Percentiles rank a stretch among this genome's conserved stretches.
These are phyloP conservation scores for Macrolepiota fuliginosa DNA, from an alignment of 768 basidiomycete species.

Conservation along the genomic window DNA sequence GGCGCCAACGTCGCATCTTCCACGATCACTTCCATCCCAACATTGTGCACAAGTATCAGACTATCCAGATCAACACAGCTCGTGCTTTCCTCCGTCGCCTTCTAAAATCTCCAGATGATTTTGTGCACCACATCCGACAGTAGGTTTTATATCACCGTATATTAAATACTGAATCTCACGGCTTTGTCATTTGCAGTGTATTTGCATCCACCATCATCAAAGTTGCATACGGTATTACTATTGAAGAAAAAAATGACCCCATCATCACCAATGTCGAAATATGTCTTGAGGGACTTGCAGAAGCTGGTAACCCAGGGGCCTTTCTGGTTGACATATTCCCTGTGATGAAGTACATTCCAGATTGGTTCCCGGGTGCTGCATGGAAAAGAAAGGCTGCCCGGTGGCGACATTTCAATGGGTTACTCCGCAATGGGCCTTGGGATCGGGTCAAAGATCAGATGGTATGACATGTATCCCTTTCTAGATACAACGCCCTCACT, in stretches of 20 bases:
- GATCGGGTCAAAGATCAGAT: background rate
- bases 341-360: constrained; percentile 32
- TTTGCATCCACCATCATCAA: constrained; percentile 9
- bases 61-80: constrained; percentile 21
- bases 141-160: constrained; percentile 14
- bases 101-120: constrained; percentile 20
- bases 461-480: background rate
- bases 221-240: constrained; percentile 28
- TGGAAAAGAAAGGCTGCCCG: constrained; percentile 24
- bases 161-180: background rate
- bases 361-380: constrained; percentile 36
- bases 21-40: background rate
- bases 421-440: background rate
- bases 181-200: background rate
- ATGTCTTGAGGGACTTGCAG: constrained; percentile 23
- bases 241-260: constrained; percentile 28
- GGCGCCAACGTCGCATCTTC: constrained; percentile 15
- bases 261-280: constrained; percentile 29
- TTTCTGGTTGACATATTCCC: constrained; percentile 34
- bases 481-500: background rate
- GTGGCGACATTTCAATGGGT: background rate
- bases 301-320: constrained; percentile 26
- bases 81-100: constrained; percentile 19
- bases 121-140: constrained; percentile 25
- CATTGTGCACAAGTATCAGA: constrained; percentile 19